Percentiles rank a stretch among this genome's conserved stretches.
Evolutionary conservation across 2,329 filamentous ascomycete genomes (phyloP).

Genomic region (Penicillium thymicola): DNA sequence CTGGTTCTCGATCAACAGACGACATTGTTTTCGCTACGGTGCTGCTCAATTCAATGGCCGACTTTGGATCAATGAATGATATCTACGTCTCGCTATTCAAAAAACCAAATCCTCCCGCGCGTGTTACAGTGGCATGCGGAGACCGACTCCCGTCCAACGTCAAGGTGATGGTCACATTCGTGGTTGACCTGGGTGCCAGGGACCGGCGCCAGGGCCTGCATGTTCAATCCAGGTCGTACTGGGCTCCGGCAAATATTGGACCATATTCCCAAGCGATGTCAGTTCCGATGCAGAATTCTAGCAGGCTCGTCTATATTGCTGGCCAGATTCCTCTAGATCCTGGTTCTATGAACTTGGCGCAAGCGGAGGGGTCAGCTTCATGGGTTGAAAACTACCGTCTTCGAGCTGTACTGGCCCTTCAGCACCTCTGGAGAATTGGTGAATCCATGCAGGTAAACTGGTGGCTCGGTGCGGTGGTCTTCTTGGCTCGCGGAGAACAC

Average conservation of each 20-base stretch:
- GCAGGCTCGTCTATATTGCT: constrained; percentile 63
- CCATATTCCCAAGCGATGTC: constrained; percentile 88
- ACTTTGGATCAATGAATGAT: constrained; percentile 72
- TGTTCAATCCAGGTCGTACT: constrained; percentile 91
- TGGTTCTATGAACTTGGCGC: constrained; percentile 62
- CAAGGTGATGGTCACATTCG: constrained; percentile 59
- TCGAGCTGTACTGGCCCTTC: constrained; percentile 70
- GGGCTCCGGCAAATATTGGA: constrained; percentile 96
- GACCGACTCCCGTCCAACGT: constrained; percentile 58
- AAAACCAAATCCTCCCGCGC: constrained; percentile 75
- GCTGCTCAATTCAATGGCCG: constrained; percentile 72
- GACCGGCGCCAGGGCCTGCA: constrained; percentile 60
- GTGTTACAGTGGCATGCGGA: constrained; percentile 79
- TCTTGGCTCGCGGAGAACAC: constrained; percentile 54
- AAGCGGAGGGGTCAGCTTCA: constrained; percentile 4
- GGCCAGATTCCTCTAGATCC: constrained; percentile 90
- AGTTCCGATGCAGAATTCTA: constrained; percentile 25
- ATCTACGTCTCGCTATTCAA: constrained; percentile 73
- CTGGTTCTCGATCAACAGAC: constrained; percentile 24
- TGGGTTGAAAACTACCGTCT: constrained; percentile 46
- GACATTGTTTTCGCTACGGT: constrained; percentile 55
- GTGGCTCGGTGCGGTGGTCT: constrained; percentile 75
- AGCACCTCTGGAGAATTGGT: constrained; percentile 86
- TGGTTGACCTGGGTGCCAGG: constrained; percentile 40
- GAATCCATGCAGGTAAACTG: constrained; percentile 66